Evolutionary conservation across 805 yeast genomes (phyloP), one percentile per base, ranked within the genome.

Genomic region (Alloascoidea africana): DNA sequence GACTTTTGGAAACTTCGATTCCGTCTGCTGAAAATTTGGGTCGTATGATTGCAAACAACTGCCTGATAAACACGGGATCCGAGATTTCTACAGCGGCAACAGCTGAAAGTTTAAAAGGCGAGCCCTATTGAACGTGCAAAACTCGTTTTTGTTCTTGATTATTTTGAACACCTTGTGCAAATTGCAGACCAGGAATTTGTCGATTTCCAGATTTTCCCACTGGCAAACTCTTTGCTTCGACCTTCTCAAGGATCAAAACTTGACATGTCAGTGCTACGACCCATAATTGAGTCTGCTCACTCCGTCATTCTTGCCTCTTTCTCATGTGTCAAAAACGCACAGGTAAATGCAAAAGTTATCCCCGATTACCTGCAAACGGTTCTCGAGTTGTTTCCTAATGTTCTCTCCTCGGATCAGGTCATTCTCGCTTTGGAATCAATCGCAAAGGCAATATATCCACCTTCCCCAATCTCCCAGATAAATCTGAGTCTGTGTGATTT

Each of bases 271-370:
- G 36, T 8, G 14, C 32, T 34, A 5, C 47, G 54, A 17, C 51
- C 58, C 2, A 45, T 73, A 3, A 53, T 75, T 6, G 89, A 80
- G 48, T 70, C 77, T 0, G 62, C 75, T 1, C 89, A 80, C 50
- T 73, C 85, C 0, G 78, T 76, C 1, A 56, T 66, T 49, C 48
- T 72, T 17, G 52, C 63, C 3, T 56, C 59, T 14, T 48, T 45
- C 18, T 39, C 50, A 30, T 40, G 38, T 5, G 49, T 48, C 13
- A 40, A 32, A 16, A 47, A 45, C 36, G 41, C 58, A 1, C 43
- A 34, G 14, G 48, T 43, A n/a, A 43, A 42, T 4, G 47, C 52
- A 4, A 32, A 41, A 1, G 45, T 47, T 5, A 52, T 62, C 3
- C 43, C 56, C 2, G 48, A 50, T 5, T 78, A 78, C 46, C 51